A percentile compares a stretch with the other conserved stretches of the same genome.
Conservation (phyloP, 768 basidiomycete species). For the Boletus edulis region DNA sequence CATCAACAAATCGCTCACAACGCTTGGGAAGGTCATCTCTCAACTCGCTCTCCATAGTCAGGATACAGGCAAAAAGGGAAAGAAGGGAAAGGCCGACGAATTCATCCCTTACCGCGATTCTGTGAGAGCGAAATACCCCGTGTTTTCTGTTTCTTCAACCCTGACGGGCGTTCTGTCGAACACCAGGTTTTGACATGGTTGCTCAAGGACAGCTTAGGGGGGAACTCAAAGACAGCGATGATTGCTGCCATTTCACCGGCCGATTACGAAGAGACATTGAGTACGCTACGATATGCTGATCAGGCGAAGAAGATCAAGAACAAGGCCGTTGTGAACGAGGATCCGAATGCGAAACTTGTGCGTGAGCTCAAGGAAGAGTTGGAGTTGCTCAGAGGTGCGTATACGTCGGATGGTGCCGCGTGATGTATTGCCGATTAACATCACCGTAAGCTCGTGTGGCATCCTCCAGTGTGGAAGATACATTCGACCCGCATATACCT, state of each 20-base stretch:
- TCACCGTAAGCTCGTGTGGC: constrained; percentile 66
- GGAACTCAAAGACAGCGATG: constrained; percentile 98
- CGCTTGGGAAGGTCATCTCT: constrained; percentile 96
- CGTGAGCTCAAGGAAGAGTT: constrained; percentile 99
- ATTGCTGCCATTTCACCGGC: constrained; percentile 99
- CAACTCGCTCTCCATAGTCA: constrained; percentile 66
- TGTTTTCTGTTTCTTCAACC: neutral
- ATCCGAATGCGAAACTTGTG: constrained; percentile 98
- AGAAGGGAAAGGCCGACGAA: constrained; percentile 87
- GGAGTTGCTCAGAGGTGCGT: constrained; percentile 79
- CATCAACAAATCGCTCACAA: constrained; percentile 98
- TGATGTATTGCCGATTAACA: constrained; percentile 4
- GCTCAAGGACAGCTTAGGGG: constrained; percentile 95
- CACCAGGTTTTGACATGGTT: constrained; percentile 93
- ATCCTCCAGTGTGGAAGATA: constrained; percentile 63
- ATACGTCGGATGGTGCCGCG: neutral
- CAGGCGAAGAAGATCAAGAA: constrained; percentile 99
- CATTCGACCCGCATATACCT: constrained; percentile 85
- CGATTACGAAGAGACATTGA: constrained; percentile 96
- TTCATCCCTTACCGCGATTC: constrained; percentile 98
- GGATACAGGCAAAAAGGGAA: constrained; percentile 73
- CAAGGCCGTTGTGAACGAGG: constrained; percentile 98
- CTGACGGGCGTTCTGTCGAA: constrained; percentile 7
- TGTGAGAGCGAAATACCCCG: constrained; percentile 43
- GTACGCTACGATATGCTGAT: constrained; percentile 96